Conservation (phyloP, 208 protist genomes). For the Trypanosoma rangeli region DNA sequence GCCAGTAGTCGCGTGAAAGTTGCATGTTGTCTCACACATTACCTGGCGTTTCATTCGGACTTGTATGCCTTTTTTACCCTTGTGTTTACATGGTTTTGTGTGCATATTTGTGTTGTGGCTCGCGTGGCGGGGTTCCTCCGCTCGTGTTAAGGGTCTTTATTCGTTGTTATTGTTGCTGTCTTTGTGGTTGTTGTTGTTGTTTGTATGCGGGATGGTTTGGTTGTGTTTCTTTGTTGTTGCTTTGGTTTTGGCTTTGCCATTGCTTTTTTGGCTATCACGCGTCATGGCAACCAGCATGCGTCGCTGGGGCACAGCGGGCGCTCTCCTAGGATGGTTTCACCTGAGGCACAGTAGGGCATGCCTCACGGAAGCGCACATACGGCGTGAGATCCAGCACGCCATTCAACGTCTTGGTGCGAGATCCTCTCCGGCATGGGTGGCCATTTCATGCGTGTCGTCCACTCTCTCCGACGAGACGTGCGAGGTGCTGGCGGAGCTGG, state of each 20-base stretch:
- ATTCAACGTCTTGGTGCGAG: background rate
- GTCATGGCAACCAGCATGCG: conserved; percentile 4
- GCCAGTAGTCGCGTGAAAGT: no score
- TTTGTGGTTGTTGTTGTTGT: no score
- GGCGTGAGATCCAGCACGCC: conserved; percentile 5
- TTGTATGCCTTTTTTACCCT: no score
- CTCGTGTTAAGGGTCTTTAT: no score
- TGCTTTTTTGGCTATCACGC: background rate
- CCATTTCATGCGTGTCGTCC: conserved; percentile 23
- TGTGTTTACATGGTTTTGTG: no score
- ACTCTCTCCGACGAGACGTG: conserved; percentile 23
- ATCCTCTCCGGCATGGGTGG: conserved; percentile 5
- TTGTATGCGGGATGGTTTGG: background rate
- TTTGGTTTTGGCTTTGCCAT: conserved; percentile 8
- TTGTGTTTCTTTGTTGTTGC: conserved; percentile 13
- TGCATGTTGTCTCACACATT: no score
- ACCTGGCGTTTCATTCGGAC: no score
- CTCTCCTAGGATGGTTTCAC: background rate
- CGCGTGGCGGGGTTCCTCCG: no score
- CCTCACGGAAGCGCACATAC: background rate
- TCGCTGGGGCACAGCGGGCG: background rate
- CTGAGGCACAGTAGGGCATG: conserved; percentile 1
- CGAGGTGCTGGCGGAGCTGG: conserved; percentile 14
- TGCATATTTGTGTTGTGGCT: no score
- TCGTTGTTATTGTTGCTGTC: no score